Evolutionary conservation across 2,329 filamentous ascomycete genomes (phyloP), one percentile per base, ranked within the genome.

Genomic region (Calonectria crousiana): DNA sequence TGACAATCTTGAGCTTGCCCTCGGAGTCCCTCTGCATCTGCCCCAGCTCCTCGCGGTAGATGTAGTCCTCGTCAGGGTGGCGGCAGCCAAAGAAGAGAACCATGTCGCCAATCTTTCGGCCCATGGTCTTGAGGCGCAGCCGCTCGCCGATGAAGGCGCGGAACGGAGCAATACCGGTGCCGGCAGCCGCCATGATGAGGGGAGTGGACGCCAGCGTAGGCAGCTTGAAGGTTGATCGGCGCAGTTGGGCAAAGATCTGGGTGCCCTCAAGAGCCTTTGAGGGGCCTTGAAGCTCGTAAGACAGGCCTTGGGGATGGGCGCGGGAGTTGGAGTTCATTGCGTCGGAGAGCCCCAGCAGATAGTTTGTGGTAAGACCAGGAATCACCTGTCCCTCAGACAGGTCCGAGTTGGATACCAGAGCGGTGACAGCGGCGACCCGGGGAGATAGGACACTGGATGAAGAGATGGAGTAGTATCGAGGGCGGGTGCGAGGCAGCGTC

Each of bases 391-490:
- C 68, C n/a, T 23, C 60, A 20, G 41, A 67, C 20, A 62, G 62
- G 14, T 23, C 69, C 30, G 58, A 67, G 53, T 62, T 73, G n/a
- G 76, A 72, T 2, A 71, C 72, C 8, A 74, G 38, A 3, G 67
- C 72, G 4, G 67, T 72, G 1, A 70, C 67, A 14, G 64, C 47
- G 28, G 72, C 67, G 6, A 74, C 64, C 13, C 68, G 36, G 13
- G 68, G 64, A 3, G 68, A 68, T 6, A 71, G 20, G 36, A 86
- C 83, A 10, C 84, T 85, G 18, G 89, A 91, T 0, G 89, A 91
- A 0, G 90, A 91, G 75, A 92, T 91, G 8, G 88, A 90, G 82
- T 92, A 92, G 75, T 91, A 89, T 16, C 90, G 88, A 32, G 90
- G 85, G 13, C 89, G 88, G 86, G 67, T 73, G 23, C 71, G 71